Evolutionary conservation across 2,329 filamentous ascomycete species (phyloP).

Genomic region (Dothistroma pini): DNA sequence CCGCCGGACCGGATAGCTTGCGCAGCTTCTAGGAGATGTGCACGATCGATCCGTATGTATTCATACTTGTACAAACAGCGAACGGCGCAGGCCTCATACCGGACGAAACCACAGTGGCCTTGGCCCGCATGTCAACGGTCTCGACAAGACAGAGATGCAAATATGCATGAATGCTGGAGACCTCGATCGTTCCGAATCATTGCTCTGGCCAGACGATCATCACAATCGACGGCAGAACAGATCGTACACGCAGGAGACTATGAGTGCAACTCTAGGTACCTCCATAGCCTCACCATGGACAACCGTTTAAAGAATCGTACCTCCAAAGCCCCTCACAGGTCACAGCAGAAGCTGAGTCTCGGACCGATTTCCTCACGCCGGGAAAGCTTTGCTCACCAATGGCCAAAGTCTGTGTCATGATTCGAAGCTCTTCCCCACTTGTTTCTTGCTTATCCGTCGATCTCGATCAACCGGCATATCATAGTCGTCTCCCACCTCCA

Average conservation of each 20-base stretch:
- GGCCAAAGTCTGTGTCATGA: background rate
- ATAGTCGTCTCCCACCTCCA: no score
- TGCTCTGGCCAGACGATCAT: no score
- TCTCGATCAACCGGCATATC: background rate
- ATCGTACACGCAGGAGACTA: background rate
- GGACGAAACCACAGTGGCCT: no score
- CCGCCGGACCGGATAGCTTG: background rate
- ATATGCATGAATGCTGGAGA: no score
- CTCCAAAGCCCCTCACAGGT: no score
- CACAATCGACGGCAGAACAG: background rate
- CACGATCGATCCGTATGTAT: no score
- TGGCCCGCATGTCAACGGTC: no score
- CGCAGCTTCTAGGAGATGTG: background rate
- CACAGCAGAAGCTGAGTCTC: background rate
- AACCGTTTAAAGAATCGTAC: background rate
- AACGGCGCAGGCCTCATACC: no score
- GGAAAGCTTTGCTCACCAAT: background rate
- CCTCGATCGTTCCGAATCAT: no score
- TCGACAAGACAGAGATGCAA: no score
- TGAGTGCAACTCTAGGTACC: background rate
- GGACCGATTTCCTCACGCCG: background rate
- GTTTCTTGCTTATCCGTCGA: background rate
- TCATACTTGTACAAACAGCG: no score
- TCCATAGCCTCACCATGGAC: background rate
- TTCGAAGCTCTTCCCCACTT: background rate